These are phyloP conservation scores for Agroathelia rolfsii DNA, from an alignment of 1,284 basidiomycete species.

Conservation along the genomic window DNA sequence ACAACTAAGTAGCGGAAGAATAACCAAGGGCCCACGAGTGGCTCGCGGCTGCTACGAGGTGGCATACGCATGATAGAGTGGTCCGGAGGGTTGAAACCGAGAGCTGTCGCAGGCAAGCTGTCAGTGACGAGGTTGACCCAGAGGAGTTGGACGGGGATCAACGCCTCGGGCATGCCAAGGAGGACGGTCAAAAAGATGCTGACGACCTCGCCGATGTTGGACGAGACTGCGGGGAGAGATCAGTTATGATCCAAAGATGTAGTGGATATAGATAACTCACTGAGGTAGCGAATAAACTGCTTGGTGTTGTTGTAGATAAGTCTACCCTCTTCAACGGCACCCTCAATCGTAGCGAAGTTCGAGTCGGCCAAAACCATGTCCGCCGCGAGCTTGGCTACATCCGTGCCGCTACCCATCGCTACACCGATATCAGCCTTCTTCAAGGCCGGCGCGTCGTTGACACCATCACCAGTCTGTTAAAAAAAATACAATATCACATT, in stretches of 20 bases:
- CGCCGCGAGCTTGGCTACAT: slow-evolving; percentile 96
- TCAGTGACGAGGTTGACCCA: slow-evolving; percentile 97
- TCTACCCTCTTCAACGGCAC: slow-evolving; percentile 93
- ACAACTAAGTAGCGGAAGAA: slow-evolving; percentile 94
- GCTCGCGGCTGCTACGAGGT: slow-evolving; percentile 82
- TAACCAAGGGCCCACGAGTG: slow-evolving; percentile 86
- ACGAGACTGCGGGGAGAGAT: slow-evolving; percentile 69
- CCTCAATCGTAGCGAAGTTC: slow-evolving; percentile 88
- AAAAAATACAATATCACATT: slow-evolving; percentile 6
- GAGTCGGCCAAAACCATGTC: slow-evolving; percentile 93
- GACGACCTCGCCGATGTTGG: slow-evolving; percentile 97
- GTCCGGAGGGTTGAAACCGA: slow-evolving; percentile 96
- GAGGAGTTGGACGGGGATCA: slow-evolving; percentile 95
- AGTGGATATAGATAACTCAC: slow-evolving; percentile 30
- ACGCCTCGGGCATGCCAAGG: slow-evolving; percentile 95
- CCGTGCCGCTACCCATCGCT: slow-evolving; percentile 98
- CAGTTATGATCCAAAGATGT: slow-evolving; percentile 15
- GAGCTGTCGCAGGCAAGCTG: slow-evolving; percentile 94
- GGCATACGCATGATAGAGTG: slow-evolving; percentile 93
- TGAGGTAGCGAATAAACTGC: slow-evolving; percentile 91
- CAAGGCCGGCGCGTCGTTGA: slow-evolving; percentile 94
- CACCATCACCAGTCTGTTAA: slow-evolving; percentile 78
- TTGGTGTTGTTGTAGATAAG: slow-evolving; percentile 99
- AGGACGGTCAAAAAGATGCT: slow-evolving; percentile 96
- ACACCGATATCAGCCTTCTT: slow-evolving; percentile 98